These are phyloP conservation scores for Dictyostelium brefeldianum DNA, from an alignment of 78 protist genomes.

Conservation along the genomic window DNA sequence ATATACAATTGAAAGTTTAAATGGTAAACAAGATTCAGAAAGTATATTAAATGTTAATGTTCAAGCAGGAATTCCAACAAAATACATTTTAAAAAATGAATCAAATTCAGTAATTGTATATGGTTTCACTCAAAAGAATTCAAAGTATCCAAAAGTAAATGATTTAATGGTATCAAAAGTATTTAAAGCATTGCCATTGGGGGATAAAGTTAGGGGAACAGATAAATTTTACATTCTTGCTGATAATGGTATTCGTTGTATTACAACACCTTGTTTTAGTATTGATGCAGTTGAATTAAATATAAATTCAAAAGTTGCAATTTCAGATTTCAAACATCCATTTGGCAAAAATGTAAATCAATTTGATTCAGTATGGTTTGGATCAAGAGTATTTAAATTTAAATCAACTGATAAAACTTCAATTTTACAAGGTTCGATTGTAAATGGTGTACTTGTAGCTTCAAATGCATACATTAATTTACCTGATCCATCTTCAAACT, in stretches of 20 bases:
- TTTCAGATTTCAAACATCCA: neutral
- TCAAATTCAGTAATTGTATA: neutral
- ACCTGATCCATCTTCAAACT: slow-evolving; percentile 9
- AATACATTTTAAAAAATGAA: neutral
- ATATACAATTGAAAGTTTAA: neutral
- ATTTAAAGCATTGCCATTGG: slow-evolving; percentile 21
- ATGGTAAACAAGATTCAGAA: neutral
- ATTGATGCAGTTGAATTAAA: neutral
- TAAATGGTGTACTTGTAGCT: neutral
- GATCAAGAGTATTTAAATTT: neutral
- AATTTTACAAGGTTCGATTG: neutral
- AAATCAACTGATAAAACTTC: neutral
- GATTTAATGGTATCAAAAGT: neutral
- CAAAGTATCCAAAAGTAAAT: neutral
- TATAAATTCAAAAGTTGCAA: neutral
- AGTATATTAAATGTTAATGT: neutral
- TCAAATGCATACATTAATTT: neutral
- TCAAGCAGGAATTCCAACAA: neutral
- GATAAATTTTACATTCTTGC: neutral
- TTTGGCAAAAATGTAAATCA: neutral
- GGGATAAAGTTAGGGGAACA: neutral
- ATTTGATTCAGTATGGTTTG: slow-evolving; percentile 1
- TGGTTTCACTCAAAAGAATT: neutral
- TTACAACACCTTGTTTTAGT: slow-evolving; percentile 7
- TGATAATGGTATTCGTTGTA: slow-evolving; percentile 12